Evolutionary conservation across 352 stramenopile species (phyloP).

Genomic region (Pythium biforme): DNA sequence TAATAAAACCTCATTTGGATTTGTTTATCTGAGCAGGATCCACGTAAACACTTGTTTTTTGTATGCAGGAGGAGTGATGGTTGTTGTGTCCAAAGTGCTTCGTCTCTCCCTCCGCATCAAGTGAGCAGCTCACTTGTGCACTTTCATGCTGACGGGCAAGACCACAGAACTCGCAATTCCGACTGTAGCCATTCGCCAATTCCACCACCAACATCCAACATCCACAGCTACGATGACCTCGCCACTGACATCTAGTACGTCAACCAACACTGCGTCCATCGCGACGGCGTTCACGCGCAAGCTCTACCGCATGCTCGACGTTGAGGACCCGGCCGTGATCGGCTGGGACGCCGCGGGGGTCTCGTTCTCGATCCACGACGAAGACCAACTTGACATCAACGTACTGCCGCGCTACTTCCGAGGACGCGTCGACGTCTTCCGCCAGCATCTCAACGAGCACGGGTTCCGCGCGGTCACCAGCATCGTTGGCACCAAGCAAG

Average conservation of each 20-base stretch:
- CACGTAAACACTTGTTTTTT: slow-evolving; percentile 15
- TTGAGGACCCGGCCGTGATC: slow-evolving; percentile 57
- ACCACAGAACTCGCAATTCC: background rate
- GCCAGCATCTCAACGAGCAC: slow-evolving; percentile 70
- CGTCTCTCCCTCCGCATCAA: background rate
- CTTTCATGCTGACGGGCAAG: slow-evolving; percentile 19
- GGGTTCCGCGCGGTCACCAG: slow-evolving; percentile 36
- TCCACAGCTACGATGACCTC: background rate
- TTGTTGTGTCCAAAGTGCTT: background rate
- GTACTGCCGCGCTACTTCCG: slow-evolving; percentile 71
- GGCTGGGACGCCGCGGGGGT: slow-evolving; percentile 43
- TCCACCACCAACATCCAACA: background rate
- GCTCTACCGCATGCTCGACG: slow-evolving; percentile 77
- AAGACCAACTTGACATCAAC: slow-evolving; percentile 40
- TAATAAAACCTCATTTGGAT: slow-evolving; percentile 15
- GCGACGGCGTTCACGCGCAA: slow-evolving; percentile 75
- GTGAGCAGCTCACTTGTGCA: slow-evolving; percentile 21
- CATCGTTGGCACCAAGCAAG: slow-evolving; percentile 36
- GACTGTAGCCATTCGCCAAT: slow-evolving; percentile 12
- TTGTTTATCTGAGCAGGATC: slow-evolving; percentile 6
- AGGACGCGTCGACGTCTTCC: slow-evolving; percentile 59
- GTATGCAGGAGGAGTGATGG: slow-evolving; percentile 18
- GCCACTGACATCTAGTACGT: background rate
- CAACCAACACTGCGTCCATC: slow-evolving; percentile 43
- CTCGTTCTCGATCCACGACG: slow-evolving; percentile 67